Evolutionary conservation across 140 eudicot species (phyloP), one percentile per base, ranked within the genome.

Genomic region (Stevia rebaudiana): DNA sequence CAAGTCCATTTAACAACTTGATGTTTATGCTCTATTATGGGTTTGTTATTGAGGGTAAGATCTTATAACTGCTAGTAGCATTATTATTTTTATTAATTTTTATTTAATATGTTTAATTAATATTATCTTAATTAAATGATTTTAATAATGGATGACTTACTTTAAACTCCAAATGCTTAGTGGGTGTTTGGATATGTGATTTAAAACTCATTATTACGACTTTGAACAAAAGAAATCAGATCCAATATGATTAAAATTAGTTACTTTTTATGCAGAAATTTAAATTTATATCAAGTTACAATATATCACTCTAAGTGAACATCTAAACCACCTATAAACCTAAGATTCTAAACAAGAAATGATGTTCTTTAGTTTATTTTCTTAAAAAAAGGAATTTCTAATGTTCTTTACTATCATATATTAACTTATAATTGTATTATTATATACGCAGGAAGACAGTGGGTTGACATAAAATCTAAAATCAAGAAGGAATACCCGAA

Each of bases 21-120:
- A 70, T 88, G 33, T 92, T 92, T 77, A 92, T 92, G 98, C 57
- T 92, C 31, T 92, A 88, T 75, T 92, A 83, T 54, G 98, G 98
- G 55, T 68, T 84, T 22, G 83, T 85, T 57, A 76, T 92, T 6
- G 98, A 92, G 81, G 90, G 96, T 92, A 80, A 83, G 84, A 39
- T 65, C 46, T 48, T 31, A 12, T 48, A n/a, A 1, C 37, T 37
- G 6, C 6, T 28, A 44, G 25, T 17, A 47, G 42, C 56, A 23
- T 24, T 44, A 28, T 1, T 46, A 6, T 15, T 44, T 25, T 30
- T 12, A 28, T 6, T n/a, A 0, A 11, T 28, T 55, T 3, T n/a
- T n/a, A 55, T 3, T 68, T 11, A 40, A 16, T 12, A 22, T 15
- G 11, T 62, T 8, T 2, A 35, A 23, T 47, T 47, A 47, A 7